These are phyloP conservation scores for Populus ilicifolia DNA, from an alignment of 345 rosid genomes.

Conservation along the genomic window DNA sequence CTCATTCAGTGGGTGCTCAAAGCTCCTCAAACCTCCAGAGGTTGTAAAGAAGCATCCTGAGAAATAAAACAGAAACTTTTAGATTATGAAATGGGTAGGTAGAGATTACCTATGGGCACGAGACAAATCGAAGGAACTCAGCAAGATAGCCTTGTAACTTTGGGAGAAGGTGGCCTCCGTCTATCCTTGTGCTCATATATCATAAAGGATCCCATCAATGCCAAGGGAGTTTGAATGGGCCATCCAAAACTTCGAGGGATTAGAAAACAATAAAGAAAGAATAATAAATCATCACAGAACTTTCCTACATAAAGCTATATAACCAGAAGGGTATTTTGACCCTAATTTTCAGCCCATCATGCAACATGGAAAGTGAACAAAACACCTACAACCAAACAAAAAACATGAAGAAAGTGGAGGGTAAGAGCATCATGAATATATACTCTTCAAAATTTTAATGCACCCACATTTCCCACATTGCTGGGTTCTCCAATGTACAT, in stretches of 20 bases:
- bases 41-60: conserved; percentile 93
- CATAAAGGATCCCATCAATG: not conserved
- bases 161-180: no score
- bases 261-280: not conserved
- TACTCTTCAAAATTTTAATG: not conserved
- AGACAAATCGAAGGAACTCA: no score
- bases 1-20: conserved; percentile 74
- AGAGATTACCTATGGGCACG: no score
- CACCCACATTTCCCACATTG: not conserved
- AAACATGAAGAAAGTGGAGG: not conserved
- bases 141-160: no score
- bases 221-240: not conserved
- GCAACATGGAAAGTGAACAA: not conserved
- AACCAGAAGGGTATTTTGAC: not conserved
- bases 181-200: not conserved
- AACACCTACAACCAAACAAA: not conserved
- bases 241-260: not conserved
- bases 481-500: not conserved
- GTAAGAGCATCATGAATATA: not conserved
- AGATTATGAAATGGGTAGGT: not conserved
- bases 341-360: not conserved
- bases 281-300: not conserved
- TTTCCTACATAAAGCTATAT: not conserved
- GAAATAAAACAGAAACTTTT: conserved; percentile 12
- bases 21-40: conserved; percentile 93